Evolutionary conservation across 78 protist genomes (phyloP), one percentile per base, ranked within the genome.

Genomic region (Reticulomyxa filosa): DNA sequence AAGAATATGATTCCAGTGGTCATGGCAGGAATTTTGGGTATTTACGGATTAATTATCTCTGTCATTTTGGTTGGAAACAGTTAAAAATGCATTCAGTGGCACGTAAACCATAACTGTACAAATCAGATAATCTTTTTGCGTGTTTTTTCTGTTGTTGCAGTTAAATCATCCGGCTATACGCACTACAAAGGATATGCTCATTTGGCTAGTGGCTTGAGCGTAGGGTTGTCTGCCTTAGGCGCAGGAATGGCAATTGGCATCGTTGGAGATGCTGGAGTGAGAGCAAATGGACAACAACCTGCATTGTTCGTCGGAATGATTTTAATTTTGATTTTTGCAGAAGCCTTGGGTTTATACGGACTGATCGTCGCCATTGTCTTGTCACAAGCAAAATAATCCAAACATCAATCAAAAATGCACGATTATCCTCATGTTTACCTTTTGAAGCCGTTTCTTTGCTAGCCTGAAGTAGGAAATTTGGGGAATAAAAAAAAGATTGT

Each of bases 11-110:
- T 83, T 62, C 93, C 94, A 50, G 96, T 92, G n/a, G 81, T 93
- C 76, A 88, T 93, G 93, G 98, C 98, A 32, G 99, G 98, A 83
- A 83, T 92, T 42, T 76, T 93, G 36, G 97, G 96, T 59, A 96
- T 96, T 57, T 96, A 96, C 82, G 99, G 99, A 38, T 86, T 93
- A 23, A 87, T 96, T 68, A 79, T 90, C 38, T 80, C 95, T 23
- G 90, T 93, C 35, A 85, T 96, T 68, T 77, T n/a, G n/a, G n/a
- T n/a, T n/a, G n/a, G n/a, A n/a, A n/a, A n/a, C n/a, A n/a, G n/a
- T n/a, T n/a, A n/a, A n/a, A n/a, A n/a, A n/a, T n/a, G n/a, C n/a
- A n/a, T n/a, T n/a, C n/a, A n/a, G n/a, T n/a, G n/a, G n/a, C n/a
- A n/a, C n/a, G n/a, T n/a, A n/a, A n/a, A n/a, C n/a, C n/a, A n/a